phyloP scores from a whole-genome alignment of 192 early-diverging fungal species.

The Coemansia sp. region DNA sequence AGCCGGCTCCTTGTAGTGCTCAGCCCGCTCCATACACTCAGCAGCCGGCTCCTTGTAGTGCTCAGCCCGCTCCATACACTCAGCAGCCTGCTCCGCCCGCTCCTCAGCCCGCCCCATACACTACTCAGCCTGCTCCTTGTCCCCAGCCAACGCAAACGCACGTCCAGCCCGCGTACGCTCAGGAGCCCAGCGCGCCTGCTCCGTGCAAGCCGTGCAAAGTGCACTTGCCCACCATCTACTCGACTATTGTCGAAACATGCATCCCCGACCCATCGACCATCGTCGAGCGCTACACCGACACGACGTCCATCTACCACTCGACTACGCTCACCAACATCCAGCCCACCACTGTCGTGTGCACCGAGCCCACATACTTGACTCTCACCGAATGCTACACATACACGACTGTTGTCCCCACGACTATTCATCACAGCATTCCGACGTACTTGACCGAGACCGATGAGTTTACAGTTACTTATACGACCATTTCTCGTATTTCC shows the following conservation, averaged over 20 bases:
- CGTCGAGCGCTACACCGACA: constrained; percentile 28
- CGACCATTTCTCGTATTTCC: neutral
- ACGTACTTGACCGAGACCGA: constrained; percentile 43
- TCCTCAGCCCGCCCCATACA: too few relatives aligned
- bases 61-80: neutral
- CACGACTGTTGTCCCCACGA: constrained; percentile 27
- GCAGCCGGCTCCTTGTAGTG: neutral
- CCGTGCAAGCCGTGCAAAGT: constrained; percentile 7
- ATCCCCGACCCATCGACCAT: constrained; percentile 23
- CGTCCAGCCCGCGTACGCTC: neutral
- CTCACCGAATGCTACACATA: constrained; percentile 29
- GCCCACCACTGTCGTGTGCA: constrained; percentile 24
- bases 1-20: too few relatives aligned
- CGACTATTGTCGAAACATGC: constrained; percentile 29
- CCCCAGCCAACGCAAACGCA: constrained; percentile 4
- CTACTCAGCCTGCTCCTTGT: neutral
- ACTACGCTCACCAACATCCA: constrained; percentile 19
- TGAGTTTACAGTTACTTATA: constrained; percentile 2
- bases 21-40: too few relatives aligned
- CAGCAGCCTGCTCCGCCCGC: too few relatives aligned
- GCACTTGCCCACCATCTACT: constrained; percentile 29
- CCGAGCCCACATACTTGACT: constrained; percentile 33
- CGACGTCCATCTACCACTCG: constrained; percentile 20
- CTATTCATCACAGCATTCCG: constrained; percentile 34
- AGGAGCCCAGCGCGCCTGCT: neutral